phyloP scores from a whole-genome alignment of 495 filamentous ascomycete species.

The Hypoxylon cercidicola region DNA sequence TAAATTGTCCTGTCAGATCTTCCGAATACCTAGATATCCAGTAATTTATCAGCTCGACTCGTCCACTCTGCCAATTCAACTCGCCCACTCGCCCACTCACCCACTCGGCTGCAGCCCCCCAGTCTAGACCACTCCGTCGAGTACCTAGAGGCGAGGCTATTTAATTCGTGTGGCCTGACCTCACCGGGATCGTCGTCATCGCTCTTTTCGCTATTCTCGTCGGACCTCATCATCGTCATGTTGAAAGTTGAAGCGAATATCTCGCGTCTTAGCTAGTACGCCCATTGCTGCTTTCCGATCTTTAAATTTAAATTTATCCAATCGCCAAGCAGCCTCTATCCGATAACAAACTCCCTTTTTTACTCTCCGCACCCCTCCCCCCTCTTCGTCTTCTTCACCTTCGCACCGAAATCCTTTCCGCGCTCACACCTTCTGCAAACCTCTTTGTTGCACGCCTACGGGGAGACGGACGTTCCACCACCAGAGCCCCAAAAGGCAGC shows the following conservation, averaged over 20 bases:
- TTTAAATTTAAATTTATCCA: slow-evolving; percentile 11
- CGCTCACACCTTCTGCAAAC: slow-evolving; percentile 37
- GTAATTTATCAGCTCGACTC: slow-evolving; percentile 17
- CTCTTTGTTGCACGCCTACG: slow-evolving; percentile 28
- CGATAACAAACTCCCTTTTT: slow-evolving; percentile 35
- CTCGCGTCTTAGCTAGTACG: slow-evolving; percentile 29
- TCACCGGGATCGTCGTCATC: slow-evolving; percentile 13
- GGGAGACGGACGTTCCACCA: slow-evolving; percentile 38
- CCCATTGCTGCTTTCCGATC: slow-evolving; percentile 4
- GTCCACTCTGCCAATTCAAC: slow-evolving; percentile 3
- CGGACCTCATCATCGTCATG: slow-evolving; percentile 15
- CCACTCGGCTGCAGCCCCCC: slow-evolving; percentile 9
- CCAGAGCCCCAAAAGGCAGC: slow-evolving; percentile 20
- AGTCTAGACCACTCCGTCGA: slow-evolving; percentile 27
- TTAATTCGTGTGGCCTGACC: slow-evolving; percentile 25
- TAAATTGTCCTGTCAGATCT: slow-evolving; percentile 17
- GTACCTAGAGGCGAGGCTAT: slow-evolving; percentile 27
- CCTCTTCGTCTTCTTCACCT: slow-evolving; percentile 2
- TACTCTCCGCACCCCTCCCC: slow-evolving; percentile 39
- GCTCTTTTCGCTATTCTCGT: slow-evolving; percentile 11
- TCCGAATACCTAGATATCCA: slow-evolving; percentile 16
- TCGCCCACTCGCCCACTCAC: slow-evolving; percentile 7
- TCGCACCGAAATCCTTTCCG: slow-evolving; percentile 34
- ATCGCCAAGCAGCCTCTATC: slow-evolving; percentile 28
- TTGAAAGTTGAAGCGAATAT: slow-evolving; percentile 10